phyloP scores from a whole-genome alignment of 2,329 filamentous ascomycete genomes.

The Beauveria sp. region DNA sequence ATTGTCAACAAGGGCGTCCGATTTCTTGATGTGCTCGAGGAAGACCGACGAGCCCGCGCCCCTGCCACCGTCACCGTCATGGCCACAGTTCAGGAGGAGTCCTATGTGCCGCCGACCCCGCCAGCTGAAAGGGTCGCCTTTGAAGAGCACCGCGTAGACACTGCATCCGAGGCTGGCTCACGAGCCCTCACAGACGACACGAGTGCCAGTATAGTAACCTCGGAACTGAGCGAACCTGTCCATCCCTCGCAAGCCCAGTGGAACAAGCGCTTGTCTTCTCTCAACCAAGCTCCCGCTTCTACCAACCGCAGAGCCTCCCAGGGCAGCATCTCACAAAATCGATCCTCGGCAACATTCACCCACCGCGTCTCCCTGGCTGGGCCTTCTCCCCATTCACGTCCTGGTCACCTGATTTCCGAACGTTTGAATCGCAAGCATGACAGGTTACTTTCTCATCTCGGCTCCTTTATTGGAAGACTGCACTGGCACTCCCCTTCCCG shows the following conservation, averaged over 20 bases:
- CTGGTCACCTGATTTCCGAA: slow-evolving; percentile 74
- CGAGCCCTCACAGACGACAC: slow-evolving; percentile 26
- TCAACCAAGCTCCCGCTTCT: slow-evolving; percentile 24
- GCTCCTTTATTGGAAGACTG: slow-evolving; percentile 82
- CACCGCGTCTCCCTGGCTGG: slow-evolving; percentile 74
- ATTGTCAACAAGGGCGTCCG: slow-evolving; percentile 86
- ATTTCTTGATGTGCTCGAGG: slow-evolving; percentile 80
- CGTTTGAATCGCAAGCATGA: slow-evolving; percentile 75
- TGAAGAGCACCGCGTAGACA: slow-evolving; percentile 27
- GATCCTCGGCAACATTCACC: slow-evolving; percentile 48
- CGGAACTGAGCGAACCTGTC: slow-evolving; percentile 29
- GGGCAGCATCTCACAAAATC: slow-evolving; percentile 31
- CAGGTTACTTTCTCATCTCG: slow-evolving; percentile 80
- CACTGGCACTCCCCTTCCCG: slow-evolving; percentile 90
- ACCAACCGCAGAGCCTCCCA: slow-evolving; percentile 29
- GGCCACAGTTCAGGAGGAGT: slow-evolving; percentile 52
- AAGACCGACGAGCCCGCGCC: slow-evolving; percentile 43
- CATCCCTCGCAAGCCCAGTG: slow-evolving; percentile 27
- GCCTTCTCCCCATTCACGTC: slow-evolving; percentile 52
- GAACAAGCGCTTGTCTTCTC: slow-evolving; percentile 40
- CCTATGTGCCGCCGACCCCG: slow-evolving; percentile 53
- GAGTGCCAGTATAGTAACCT: slow-evolving; percentile 25
- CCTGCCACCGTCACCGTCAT: slow-evolving; percentile 51
- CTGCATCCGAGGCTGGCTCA: slow-evolving; percentile 32
- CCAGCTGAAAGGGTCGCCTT: slow-evolving; percentile 50